Base-by-base conservation (phyloP, 2,329 filamentous ascomycete species). In the Fusarium continuum region DNA sequence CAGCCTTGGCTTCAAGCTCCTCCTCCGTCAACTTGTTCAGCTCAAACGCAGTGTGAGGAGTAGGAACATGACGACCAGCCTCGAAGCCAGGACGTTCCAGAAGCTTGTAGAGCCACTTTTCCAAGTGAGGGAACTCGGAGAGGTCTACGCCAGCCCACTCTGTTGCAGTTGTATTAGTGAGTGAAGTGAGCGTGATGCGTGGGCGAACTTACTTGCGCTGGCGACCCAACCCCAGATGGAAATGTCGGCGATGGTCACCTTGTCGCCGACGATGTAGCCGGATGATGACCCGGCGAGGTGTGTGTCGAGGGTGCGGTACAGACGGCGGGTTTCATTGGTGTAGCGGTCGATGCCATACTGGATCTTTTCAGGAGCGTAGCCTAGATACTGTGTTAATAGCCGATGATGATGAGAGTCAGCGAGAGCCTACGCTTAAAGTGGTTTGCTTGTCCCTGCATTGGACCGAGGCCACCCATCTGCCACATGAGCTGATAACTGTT, bases 331-430 rank as follows among this genome's bases (percentile, higher is more conserved):
- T 79, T 97, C 93, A 73, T 92, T 95, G 72, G 83, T 80, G 78
- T 96, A 97, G 41, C 93, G 85, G 72, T 91, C 87, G 51, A 96
- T 86, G 61, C 90, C 92, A 74, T 97, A 96, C 71, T 88, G 82
- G 70, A 96, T 94, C 74, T 85, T 87, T 74, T 93, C 90, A 0
- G 91, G 91, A 1, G 92, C 92, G 71, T 96, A 96, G 52, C 81
- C 82, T 85, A 54, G 10, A 16, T 14, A 2, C 8, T 3, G 2
- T 17, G 22, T 63, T 19, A 55, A 39, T 31, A 28, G 8, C 4
- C 2, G 2, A 13, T 3, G 14, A 13, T 1, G n/a, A 8, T 1
- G 4, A 0, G 5, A 6, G 14, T 22, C 0, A 3, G 17, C 4
- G 25, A 13, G 7, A 14, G 73, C 81, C 48, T 71, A 84, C 91